Evolutionary conservation across 495 filamentous ascomycete species (phyloP), one percentile per base, ranked within the genome.

Genomic region (Beverwykella pulmonaria): DNA sequence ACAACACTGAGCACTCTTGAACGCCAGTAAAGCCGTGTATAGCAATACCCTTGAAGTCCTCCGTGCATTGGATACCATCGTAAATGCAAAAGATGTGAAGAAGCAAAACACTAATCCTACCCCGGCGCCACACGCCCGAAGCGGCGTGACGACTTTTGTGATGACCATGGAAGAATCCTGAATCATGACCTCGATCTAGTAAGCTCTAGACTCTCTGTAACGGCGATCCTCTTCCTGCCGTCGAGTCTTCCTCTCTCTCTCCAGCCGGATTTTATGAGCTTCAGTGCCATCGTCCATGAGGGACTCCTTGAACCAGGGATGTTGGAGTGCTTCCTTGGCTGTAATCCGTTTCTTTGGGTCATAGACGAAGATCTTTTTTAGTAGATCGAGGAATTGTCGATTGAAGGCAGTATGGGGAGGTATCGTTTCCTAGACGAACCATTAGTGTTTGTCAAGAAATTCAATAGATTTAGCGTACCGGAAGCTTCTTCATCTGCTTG

Each of bases 301-400:
- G 7, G 81, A 81, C 76, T 98, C 93, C 68, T 87, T 88, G 79
- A 98, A 98, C 94, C 94, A 98, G 0, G 89, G 86, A 73, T 98
- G 94, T 64, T 93, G 86, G 48, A 98, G 79, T 8, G 94, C 94
- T 72, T 95, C 80, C 69, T 96, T 92, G 59, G 94, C 94, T 3
- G 91, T 96, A 71, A 98, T 96, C 29, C 94, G 87, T 61, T 89
- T 84, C 50, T 87, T 87, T 1, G 95, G 93, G 67, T 98, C 93
- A 75, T 98, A 98, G 29, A 97, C 88, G 72, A 98, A 98, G 65
- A 98, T 98, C 68, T 86, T 88, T 65, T 87, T 83, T 1, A 98
- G 80, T 3, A 98, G 84, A 73, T 98, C 92, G 27, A 97, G 82
- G 77, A 98, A 98, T 48, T 88, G 83, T 54, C 82, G 82, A 73